Evolutionary conservation across 768 basidiomycete species (phyloP).

Genomic region (Tulasnella sp.): DNA sequence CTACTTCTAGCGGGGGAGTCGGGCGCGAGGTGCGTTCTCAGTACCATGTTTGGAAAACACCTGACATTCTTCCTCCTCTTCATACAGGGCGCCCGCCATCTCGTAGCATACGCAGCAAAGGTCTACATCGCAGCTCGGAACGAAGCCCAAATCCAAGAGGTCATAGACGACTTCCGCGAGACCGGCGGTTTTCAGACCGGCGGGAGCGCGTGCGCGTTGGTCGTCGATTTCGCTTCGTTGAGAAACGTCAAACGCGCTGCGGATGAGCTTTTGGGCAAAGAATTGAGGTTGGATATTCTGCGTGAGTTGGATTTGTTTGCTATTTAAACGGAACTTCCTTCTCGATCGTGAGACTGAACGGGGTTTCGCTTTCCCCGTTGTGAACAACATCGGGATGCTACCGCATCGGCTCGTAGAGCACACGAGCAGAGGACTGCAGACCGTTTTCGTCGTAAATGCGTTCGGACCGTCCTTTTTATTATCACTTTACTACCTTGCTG

Average conservation of each 20-base stretch:
- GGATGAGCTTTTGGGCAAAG: constrained; percentile 37
- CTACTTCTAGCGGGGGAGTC: neutral
- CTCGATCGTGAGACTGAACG: too few relatives aligned
- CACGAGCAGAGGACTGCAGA: constrained; percentile 7
- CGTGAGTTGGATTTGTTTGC: constrained; percentile 30
- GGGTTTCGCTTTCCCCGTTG: constrained; percentile 22
- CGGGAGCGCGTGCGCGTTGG: constrained; percentile 38
- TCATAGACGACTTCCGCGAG: constrained; percentile 26
- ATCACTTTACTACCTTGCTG: constrained; percentile 39
- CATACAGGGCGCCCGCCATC: constrained; percentile 24
- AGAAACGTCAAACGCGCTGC: constrained; percentile 37
- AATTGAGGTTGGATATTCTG: constrained; percentile 43
- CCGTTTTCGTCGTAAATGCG: constrained; percentile 24
- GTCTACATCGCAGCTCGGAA: constrained; percentile 29
- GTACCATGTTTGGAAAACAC: neutral
- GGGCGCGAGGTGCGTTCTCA: constrained; percentile 14
- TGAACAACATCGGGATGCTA: constrained; percentile 46
- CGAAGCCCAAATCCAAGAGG: constrained; percentile 24
- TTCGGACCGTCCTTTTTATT: constrained; percentile 45
- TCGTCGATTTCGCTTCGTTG: constrained; percentile 39
- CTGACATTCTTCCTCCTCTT: too few relatives aligned
- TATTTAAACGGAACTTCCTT: neutral
- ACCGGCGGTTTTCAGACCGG: constrained; percentile 29
- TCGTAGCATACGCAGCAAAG: constrained; percentile 33
- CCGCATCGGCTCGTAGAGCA: constrained; percentile 12